Evolutionary conservation across 805 yeast species (phyloP).

Genomic region (Ogataea populi-albae): DNA sequence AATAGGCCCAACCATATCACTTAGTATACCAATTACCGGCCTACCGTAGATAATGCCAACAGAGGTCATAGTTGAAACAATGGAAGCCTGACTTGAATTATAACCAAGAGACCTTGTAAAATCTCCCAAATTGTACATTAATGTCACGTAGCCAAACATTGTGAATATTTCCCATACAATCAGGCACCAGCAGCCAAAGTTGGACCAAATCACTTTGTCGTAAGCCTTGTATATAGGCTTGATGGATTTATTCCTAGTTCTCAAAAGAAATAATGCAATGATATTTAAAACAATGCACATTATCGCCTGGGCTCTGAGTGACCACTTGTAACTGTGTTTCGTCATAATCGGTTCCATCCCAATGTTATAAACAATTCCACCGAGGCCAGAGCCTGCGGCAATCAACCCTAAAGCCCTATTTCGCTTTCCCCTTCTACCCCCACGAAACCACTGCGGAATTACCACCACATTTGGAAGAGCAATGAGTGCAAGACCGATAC

Average conservation of each 20-base stretch:
- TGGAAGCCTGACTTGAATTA: constrained; percentile 49
- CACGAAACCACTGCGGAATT: constrained; percentile 65
- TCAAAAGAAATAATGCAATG: constrained; percentile 35
- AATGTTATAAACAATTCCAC: constrained; percentile 49
- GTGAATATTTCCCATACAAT: constrained; percentile 45
- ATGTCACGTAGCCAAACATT: constrained; percentile 58
- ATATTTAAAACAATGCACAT: constrained; percentile 34
- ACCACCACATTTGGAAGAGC: constrained; percentile 58
- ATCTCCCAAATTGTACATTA: constrained; percentile 57
- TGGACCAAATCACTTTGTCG: constrained; percentile 39
- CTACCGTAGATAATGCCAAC: constrained; percentile 56
- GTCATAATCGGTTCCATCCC: constrained; percentile 46
- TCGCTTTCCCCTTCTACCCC: constrained; percentile 44
- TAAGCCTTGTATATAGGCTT: constrained; percentile 37
- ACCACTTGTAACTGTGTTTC: constrained; percentile 43
- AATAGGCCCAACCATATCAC: constrained; percentile 52
- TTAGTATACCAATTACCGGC: constrained; percentile 50
- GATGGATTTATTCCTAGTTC: constrained; percentile 37
- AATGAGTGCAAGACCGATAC: constrained; percentile 55
- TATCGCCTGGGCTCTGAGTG: constrained; percentile 47
- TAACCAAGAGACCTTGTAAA: constrained; percentile 62
- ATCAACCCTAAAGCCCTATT: constrained; percentile 50
- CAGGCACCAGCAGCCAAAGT: constrained; percentile 34
- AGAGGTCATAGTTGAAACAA: constrained; percentile 58
- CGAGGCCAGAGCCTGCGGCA: constrained; percentile 51